Percentiles rank a stretch among this genome's conserved stretches.
These are phyloP conservation scores for Citrus hindsii DNA, from an alignment of 345 rosid species.

Conservation along the genomic window DNA sequence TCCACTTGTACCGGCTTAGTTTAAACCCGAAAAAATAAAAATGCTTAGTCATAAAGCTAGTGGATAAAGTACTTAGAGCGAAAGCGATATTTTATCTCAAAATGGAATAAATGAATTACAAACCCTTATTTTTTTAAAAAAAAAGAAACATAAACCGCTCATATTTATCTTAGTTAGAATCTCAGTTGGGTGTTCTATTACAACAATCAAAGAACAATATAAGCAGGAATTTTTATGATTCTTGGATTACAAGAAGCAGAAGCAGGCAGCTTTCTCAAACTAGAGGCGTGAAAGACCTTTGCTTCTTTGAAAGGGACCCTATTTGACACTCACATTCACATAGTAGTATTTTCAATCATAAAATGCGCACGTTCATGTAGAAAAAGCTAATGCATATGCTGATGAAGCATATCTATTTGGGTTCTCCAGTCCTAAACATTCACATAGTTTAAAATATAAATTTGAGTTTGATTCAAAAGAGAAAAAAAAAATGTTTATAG, in stretches of 20 bases:
- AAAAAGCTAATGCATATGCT: background rate
- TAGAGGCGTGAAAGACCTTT: background rate
- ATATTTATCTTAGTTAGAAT: background rate
- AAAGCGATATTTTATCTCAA: background rate
- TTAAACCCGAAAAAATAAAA: background rate
- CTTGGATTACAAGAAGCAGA: background rate
- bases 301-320: background rate
- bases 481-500: no score
- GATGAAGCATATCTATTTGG: background rate
- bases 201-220: background rate
- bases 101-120: no score
- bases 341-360: background rate
- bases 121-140: no score
- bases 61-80: background rate
- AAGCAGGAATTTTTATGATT: background rate
- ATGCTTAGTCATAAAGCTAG: constrained; percentile 1
- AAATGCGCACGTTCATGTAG: background rate
- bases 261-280: background rate
- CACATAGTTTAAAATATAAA: no score
- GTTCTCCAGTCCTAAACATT: background rate
- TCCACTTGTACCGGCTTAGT: background rate
- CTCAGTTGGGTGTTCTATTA: no score
- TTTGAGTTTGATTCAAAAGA: no score
- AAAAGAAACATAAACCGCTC: background rate
- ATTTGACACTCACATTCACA: background rate